Evolutionary conservation across 1,284 basidiomycete species (phyloP).

Genomic region (Sphaerobolus stellatus): DNA sequence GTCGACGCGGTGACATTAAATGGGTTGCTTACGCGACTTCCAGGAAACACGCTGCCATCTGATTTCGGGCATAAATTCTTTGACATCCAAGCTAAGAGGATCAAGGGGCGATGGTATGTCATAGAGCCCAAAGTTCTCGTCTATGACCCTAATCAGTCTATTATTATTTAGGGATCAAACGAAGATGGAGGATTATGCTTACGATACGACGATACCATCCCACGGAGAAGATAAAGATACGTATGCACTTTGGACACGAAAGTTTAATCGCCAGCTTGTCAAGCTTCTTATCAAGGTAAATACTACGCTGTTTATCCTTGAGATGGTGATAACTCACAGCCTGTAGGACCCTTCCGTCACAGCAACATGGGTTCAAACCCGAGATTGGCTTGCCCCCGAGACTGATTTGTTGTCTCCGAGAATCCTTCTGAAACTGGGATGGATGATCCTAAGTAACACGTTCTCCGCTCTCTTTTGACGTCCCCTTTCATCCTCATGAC

Average conservation of each 20-base stretch:
- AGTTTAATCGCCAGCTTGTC: neutral
- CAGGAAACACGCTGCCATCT: neutral
- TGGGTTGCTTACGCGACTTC: neutral
- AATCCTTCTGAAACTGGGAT: neutral
- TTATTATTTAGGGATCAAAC: neutral
- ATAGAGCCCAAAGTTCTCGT: neutral
- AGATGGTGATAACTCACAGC: neutral
- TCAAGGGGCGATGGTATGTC: neutral
- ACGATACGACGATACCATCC: neutral
- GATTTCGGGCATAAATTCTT: neutral
- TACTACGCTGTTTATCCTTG: neutral
- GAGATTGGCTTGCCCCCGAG: neutral
- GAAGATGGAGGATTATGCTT: neutral
- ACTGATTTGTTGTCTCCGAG: neutral
- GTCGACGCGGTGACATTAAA: neutral
- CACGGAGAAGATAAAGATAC: neutral
- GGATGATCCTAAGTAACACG: neutral
- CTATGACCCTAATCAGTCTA: neutral
- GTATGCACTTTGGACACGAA: neutral
- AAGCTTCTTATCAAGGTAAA: neutral
- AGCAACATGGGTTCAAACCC: neutral
- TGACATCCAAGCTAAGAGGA: neutral
- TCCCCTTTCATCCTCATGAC: too few species aligned
- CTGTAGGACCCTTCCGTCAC: neutral
- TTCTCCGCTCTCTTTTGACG: too few species aligned